These are phyloP conservation scores for Coniella vitis DNA, from an alignment of 2,329 filamentous ascomycete species.

Conservation along the genomic window DNA sequence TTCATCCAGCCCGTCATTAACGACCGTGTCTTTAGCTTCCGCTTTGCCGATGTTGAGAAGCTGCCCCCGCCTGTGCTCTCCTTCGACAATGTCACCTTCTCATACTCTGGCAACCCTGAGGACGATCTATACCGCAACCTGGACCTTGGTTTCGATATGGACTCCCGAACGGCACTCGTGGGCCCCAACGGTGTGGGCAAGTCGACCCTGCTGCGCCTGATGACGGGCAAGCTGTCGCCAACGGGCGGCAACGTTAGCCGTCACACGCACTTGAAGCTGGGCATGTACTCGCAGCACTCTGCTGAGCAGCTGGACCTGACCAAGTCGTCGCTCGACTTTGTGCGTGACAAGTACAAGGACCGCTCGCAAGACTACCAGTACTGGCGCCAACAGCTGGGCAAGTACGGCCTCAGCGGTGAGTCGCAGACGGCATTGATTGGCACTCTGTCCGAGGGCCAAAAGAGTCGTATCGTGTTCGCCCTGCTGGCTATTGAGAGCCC, in stretches of 20 bases:
- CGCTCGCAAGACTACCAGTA: conserved; percentile 98
- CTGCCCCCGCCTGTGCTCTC: conserved; percentile 95
- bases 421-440: conserved; percentile 96
- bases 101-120: conserved; percentile 81
- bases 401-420: conserved; percentile 89
- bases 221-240: conserved; percentile 90
- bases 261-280: conserved; percentile 97
- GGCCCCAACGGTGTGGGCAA: conserved; percentile 99
- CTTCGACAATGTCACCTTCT: conserved; percentile 96
- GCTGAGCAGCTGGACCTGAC: conserved; percentile 97
- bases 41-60: conserved; percentile 98
- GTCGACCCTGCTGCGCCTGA: conserved; percentile 89
- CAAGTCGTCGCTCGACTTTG: conserved; percentile 96
- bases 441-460: conserved; percentile 94
- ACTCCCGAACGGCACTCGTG: conserved; percentile 92
- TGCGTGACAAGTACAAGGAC: conserved; percentile 84
- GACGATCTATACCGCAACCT: conserved; percentile 96
- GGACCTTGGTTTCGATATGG: conserved; percentile 99
- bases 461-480: conserved; percentile 96
- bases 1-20: conserved; percentile 86
- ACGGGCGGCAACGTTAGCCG: conserved; percentile 75
- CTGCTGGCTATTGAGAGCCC: conserved; percentile 89
- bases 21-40: conserved; percentile 92
- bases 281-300: conserved; percentile 97
- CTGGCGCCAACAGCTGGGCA: conserved; percentile 95